Conservation (phyloP, 2,329 filamentous ascomycete species). For the Escovopsis sp. region DNA sequence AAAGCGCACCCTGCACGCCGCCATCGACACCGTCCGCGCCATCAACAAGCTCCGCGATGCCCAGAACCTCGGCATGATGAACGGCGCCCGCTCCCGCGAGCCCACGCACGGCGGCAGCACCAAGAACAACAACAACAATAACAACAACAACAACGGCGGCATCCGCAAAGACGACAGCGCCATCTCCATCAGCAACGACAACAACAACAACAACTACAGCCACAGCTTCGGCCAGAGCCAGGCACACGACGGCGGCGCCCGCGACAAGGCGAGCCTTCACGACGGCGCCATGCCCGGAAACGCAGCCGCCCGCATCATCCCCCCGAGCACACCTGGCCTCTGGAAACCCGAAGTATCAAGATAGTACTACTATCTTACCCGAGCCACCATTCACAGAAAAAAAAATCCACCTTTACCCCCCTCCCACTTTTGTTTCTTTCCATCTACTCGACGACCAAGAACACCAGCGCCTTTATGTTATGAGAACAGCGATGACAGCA, state of each 20-base stretch:
- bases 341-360: slow-evolving; percentile 30
- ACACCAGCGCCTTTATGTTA: too few species aligned
- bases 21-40: slow-evolving; percentile 55
- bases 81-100: slow-evolving; percentile 40
- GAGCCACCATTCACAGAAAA: background rate
- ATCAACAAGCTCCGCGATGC: slow-evolving; percentile 58
- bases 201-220: slow-evolving; percentile 33
- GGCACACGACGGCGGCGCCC: slow-evolving; percentile 23
- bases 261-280: slow-evolving; percentile 7
- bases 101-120: slow-evolving; percentile 19
- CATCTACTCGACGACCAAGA: too few species aligned
- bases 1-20: slow-evolving; percentile 51
- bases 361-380: background rate
- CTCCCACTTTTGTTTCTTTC: too few species aligned
- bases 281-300: slow-evolving; percentile 38
- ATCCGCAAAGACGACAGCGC: slow-evolving; percentile 30
- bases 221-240: too few species aligned
- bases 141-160: background rate
- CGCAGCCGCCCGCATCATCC: slow-evolving; percentile 40
- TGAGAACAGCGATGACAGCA: too few species aligned
- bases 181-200: slow-evolving; percentile 21
- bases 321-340: slow-evolving; percentile 44
- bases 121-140: too few species aligned
- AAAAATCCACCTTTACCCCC: too few species aligned
- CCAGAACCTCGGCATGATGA: slow-evolving; percentile 42